phyloP scores from a whole-genome alignment of 1,284 basidiomycete species.

The Moesziomyces parantarcticus region DNA sequence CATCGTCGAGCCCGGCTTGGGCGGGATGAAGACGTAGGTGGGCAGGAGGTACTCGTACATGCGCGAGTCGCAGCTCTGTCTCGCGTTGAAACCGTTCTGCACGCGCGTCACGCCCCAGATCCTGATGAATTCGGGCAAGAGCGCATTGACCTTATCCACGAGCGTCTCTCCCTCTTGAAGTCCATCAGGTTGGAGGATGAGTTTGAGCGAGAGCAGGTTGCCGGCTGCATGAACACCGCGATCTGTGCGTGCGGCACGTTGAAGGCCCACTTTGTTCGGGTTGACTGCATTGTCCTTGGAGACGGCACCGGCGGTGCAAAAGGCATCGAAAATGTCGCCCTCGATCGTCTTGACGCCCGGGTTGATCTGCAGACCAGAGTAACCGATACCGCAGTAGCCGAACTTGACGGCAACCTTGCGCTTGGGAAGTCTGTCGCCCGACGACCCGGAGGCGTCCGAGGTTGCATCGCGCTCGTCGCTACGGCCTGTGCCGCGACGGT shows the following conservation, averaged over 20 bases:
- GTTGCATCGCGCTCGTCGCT: background rate
- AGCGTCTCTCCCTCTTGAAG: slow-evolving; percentile 68
- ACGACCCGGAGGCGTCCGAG: background rate
- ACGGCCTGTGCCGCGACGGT: slow-evolving; percentile 35
- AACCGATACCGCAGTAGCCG: slow-evolving; percentile 75
- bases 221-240: slow-evolving; percentile 97
- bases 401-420: slow-evolving; percentile 72
- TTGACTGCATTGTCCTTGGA: slow-evolving; percentile 92
- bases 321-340: slow-evolving; percentile 85
- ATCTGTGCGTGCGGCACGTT: slow-evolving; percentile 92
- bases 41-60: slow-evolving; percentile 98
- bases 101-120: slow-evolving; percentile 90
- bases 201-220: slow-evolving; percentile 75
- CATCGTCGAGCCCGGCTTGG: slow-evolving; percentile 75
- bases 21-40: slow-evolving; percentile 90
- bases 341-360: slow-evolving; percentile 84
- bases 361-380: slow-evolving; percentile 90
- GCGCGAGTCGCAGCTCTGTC: slow-evolving; percentile 79
- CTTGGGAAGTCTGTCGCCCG: slow-evolving; percentile 70
- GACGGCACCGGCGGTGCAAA: slow-evolving; percentile 89
- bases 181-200: slow-evolving; percentile 69
- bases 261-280: slow-evolving; percentile 86
- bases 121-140: slow-evolving; percentile 89
- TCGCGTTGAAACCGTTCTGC: slow-evolving; percentile 91
- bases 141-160: slow-evolving; percentile 81